phyloP scores from a whole-genome alignment of 2,329 filamentous ascomycete species.

The Penicillium sp. region DNA sequence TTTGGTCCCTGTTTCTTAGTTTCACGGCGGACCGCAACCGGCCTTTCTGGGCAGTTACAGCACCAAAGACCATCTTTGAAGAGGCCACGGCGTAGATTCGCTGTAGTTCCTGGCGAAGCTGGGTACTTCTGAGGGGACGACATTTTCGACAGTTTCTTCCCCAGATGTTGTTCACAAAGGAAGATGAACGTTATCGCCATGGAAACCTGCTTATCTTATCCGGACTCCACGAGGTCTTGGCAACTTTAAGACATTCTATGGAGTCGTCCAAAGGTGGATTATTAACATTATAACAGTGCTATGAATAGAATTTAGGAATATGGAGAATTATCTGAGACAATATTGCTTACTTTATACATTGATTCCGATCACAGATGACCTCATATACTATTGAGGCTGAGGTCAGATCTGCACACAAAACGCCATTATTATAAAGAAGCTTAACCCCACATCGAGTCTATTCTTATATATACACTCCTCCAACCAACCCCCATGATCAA shows the following conservation, averaged over 20 bases:
- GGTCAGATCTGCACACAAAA: neutral
- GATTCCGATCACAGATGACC: neutral
- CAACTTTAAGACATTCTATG: slow-evolving; percentile 1
- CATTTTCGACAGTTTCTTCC: slow-evolving; percentile 22
- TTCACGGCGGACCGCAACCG: slow-evolving; percentile 56
- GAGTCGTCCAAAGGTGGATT: neutral
- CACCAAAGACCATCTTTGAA: slow-evolving; percentile 50
- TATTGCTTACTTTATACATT: neutral
- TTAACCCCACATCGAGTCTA: neutral
- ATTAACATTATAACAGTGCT: neutral
- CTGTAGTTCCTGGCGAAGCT: slow-evolving; percentile 23
- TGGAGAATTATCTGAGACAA: neutral
- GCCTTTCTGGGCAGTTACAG: slow-evolving; percentile 57
- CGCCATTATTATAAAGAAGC: neutral
- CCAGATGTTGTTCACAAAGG: slow-evolving; percentile 4
- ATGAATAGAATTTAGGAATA: neutral
- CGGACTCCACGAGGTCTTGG: slow-evolving; percentile 2
- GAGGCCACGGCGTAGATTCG: slow-evolving; percentile 35
- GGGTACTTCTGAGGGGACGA: slow-evolving; percentile 24
- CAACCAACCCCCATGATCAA: neutral
- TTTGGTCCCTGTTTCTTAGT: slow-evolving; percentile 59
- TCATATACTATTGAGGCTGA: neutral
- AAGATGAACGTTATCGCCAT: slow-evolving; percentile 8
- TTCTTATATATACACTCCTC: neutral
- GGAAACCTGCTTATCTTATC: slow-evolving; percentile 10